Evolutionary conservation across 2,329 filamentous ascomycete genomes (phyloP).

Genomic region (Volutella citrinella): DNA sequence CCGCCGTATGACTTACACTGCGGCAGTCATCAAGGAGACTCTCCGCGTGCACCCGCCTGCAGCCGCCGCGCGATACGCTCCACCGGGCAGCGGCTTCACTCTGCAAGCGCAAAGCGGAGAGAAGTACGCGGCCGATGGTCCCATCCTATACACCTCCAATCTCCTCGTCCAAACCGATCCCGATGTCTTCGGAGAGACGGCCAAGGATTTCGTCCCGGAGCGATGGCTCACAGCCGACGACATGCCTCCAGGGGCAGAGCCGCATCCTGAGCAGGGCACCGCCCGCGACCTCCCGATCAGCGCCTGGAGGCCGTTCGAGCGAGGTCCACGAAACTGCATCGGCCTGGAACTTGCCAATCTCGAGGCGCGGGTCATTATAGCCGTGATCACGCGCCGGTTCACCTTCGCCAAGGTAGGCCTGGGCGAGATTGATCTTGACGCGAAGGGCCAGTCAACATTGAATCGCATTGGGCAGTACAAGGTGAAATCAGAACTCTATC

Average conservation of each 20-base stretch:
- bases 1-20: slow-evolving; percentile 30
- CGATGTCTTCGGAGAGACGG: no score
- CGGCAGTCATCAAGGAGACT: slow-evolving; percentile 38
- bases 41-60: slow-evolving; percentile 35
- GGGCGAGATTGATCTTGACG: slow-evolving; percentile 3
- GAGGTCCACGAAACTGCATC: slow-evolving; percentile 4
- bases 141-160: slow-evolving; percentile 33
- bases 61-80: slow-evolving; percentile 27
- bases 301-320: slow-evolving; percentile 6
- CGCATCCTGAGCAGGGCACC: no score
- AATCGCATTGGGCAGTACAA: no score
- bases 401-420: slow-evolving; percentile 2
- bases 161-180: slow-evolving; percentile 34
- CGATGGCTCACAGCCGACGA: no score
- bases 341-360: slow-evolving; percentile 4
- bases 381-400: slow-evolving; percentile 3
- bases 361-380: slow-evolving; percentile 3
- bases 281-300: background rate
- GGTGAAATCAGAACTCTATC: no score
- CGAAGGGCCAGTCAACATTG: background rate
- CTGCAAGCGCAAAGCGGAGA: background rate
- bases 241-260: no score
- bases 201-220: no score
- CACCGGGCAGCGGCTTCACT: slow-evolving; percentile 15
- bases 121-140: slow-evolving; percentile 29